These are phyloP conservation scores for Neurospora discreta DNA, from an alignment of 495 filamentous ascomycete genomes.

Conservation along the genomic window DNA sequence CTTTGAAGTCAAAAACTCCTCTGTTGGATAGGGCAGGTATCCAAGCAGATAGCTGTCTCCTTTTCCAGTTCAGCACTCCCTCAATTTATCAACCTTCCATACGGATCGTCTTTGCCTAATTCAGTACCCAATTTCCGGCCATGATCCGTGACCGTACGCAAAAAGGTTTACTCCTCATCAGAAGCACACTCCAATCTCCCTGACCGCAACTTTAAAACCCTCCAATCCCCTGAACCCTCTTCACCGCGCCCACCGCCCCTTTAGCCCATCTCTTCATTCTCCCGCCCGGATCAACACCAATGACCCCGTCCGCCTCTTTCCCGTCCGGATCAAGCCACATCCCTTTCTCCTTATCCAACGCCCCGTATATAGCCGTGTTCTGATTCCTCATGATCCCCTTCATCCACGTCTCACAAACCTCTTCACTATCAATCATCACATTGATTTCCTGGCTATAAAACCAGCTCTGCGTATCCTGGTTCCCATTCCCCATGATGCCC, in stretches of 20 bases:
- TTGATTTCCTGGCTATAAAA: conserved; percentile 70
- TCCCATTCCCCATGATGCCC: conserved; percentile 63
- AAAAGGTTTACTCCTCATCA: not conserved
- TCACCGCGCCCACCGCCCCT: conserved; percentile 50
- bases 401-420: conserved; percentile 51
- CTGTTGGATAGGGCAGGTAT: not conserved
- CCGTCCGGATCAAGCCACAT: conserved; percentile 49
- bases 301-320: conserved; percentile 43
- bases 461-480: conserved; percentile 75
- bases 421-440: conserved; percentile 52
- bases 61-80: not conserved
- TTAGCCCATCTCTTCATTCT: conserved; percentile 52
- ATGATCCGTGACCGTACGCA: not conserved
- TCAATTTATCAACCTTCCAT: too few species aligned
- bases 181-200: not conserved
- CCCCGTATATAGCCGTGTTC: conserved; percentile 56
- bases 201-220: conserved; percentile 34
- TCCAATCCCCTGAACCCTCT: conserved; percentile 48
- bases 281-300: conserved; percentile 46
- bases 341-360: conserved; percentile 43
- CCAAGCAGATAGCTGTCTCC: not conserved
- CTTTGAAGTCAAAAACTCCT: not conserved
- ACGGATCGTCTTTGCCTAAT: not conserved
- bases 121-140: not conserved
- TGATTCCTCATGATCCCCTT: conserved; percentile 54